These are phyloP conservation scores for Panicum hallii DNA, from an alignment of 202 grass and related monocot species.

Conservation along the genomic window DNA sequence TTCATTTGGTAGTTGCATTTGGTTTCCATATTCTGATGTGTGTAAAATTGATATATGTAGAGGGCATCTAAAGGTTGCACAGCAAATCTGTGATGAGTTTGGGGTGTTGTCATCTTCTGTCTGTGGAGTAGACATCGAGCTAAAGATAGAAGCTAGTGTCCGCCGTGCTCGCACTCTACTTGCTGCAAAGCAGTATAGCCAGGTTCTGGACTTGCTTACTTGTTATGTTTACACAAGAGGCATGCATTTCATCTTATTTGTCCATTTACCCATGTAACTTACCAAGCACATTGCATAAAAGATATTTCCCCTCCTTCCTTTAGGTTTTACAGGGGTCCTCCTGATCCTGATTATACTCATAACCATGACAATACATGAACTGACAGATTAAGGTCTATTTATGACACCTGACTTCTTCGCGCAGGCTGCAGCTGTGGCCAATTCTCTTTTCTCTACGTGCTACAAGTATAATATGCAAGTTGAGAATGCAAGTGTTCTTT, in stretches of 20 bases:
- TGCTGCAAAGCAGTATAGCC: conserved; percentile 85
- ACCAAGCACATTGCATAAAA: conserved; percentile 20
- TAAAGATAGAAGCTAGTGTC: conserved; percentile 88
- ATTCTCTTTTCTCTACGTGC: conserved; percentile 86
- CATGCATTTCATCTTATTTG: conserved; percentile 20
- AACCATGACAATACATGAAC: conserved; percentile 18
- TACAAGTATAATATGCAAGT: conserved; percentile 95
- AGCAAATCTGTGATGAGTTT: conserved; percentile 89
- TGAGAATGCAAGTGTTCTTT: conserved; percentile 94
- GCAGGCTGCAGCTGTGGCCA: conserved; percentile 83
- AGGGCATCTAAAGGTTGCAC: conserved; percentile 80
- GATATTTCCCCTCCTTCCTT: neutral
- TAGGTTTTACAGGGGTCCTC: conserved; percentile 6
- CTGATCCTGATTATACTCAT: neutral
- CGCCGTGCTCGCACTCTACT: conserved; percentile 83
- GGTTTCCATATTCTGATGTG: conserved; percentile 28
- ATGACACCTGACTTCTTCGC: conserved; percentile 36
- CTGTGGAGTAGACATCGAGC: conserved; percentile 87
- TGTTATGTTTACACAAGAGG: neutral
- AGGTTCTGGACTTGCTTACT: conserved; percentile 60
- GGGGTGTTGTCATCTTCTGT: conserved; percentile 84
- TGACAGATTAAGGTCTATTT: neutral
- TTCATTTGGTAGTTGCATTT: conserved; percentile 36
- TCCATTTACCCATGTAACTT: neutral
- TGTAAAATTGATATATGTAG: conserved; percentile 50